Base-by-base conservation (phyloP, 2,329 filamentous ascomycete genomes). In the Fusarium caatingaense region DNA sequence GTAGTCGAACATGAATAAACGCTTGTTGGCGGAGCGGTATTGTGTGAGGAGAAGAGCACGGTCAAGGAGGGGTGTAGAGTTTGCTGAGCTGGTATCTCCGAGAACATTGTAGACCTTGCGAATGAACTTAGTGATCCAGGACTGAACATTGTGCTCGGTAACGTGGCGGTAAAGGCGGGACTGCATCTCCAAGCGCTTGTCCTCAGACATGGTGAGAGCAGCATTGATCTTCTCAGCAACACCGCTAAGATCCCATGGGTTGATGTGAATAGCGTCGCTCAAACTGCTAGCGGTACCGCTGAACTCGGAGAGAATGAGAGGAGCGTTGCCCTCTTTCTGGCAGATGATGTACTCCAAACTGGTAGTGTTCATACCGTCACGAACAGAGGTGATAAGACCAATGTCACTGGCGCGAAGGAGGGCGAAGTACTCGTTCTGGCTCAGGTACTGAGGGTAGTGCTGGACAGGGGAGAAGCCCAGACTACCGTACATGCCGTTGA, bases 1-100 rank as follows among this genome's bases (percentile, higher is more conserved):
- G 76, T 99, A 99, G 82, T 99, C 96, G 78, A 98, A 98, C 93
- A 99, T 95, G 84, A 98, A 97, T 5, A 99, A 85, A 13, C 96
- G 90, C 80, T 92, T 93, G 67, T 87, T 87, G 6, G 93, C 90
- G 41, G 87, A 83, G 64, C 89, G 88, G 80, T 98, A 98, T 64
- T 91, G 90, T 57, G 86, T 83, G 40, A 97, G 83, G 71, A 98
- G 81, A 67, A 89, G 85, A 6, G 89, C 85, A 37, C 90, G 90
- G 77, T 98, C 94, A 21, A 98, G 88, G 3, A 91, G 86, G 1
- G 95, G 95, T 2, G 95, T 98, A 6, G 91, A 88, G 61, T 91
- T 88, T 13, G 89, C 88, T 64, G 92, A 90, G 71, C 92, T 91
- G 74, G 91, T 92, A 18, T 92, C 92, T 23, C 91, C 90, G 25